Percentiles rank a stretch among this genome's conserved stretches.
These are phyloP conservation scores for Umbelopsis sp. DNA, from an alignment of 371 early-diverging fungal species.

Conservation along the genomic window DNA sequence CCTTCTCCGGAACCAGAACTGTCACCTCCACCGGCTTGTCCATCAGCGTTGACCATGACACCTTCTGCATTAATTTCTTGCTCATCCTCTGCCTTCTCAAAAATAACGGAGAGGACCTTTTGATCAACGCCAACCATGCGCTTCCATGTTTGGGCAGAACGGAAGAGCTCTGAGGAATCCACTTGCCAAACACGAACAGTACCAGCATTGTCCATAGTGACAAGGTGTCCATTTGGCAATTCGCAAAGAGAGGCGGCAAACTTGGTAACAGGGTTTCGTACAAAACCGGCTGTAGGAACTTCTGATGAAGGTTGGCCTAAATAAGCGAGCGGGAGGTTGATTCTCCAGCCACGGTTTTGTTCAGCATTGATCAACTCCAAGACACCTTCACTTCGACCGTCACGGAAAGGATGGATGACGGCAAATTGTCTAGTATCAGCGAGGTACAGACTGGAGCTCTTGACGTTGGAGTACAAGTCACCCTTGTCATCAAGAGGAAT, in stretches of 20 bases:
- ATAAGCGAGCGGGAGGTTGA: slow-evolving; percentile 65
- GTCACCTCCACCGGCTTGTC: slow-evolving; percentile 23
- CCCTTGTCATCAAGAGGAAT: slow-evolving; percentile 32
- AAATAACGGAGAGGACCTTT: slow-evolving; percentile 64
- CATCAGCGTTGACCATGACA: slow-evolving; percentile 38
- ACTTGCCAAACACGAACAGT: slow-evolving; percentile 75
- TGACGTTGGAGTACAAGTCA: slow-evolving; percentile 53
- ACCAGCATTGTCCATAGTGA: slow-evolving; percentile 71
- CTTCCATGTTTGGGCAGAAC: slow-evolving; percentile 73
- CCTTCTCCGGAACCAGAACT: slow-evolving; percentile 32
- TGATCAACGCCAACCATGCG: slow-evolving; percentile 76
- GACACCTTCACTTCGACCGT: slow-evolving; percentile 64
- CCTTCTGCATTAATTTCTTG: slow-evolving; percentile 34
- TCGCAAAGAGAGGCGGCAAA: slow-evolving; percentile 64
- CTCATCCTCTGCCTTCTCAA: slow-evolving; percentile 57
- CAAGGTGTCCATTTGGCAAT: slow-evolving; percentile 64
- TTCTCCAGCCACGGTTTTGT: slow-evolving; percentile 60
- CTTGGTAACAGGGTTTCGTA: slow-evolving; percentile 56
- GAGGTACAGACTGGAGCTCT: slow-evolving; percentile 52
- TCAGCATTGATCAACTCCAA: slow-evolving; percentile 66
- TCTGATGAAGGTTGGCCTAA: slow-evolving; percentile 40
- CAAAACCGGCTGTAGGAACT: slow-evolving; percentile 44
- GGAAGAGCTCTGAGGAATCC: slow-evolving; percentile 54
- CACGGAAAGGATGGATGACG: slow-evolving; percentile 57
- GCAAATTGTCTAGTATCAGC: slow-evolving; percentile 60